Conservation (phyloP, 2,329 filamentous ascomycete genomes). For the Ascochyta clinopodiicola region DNA sequence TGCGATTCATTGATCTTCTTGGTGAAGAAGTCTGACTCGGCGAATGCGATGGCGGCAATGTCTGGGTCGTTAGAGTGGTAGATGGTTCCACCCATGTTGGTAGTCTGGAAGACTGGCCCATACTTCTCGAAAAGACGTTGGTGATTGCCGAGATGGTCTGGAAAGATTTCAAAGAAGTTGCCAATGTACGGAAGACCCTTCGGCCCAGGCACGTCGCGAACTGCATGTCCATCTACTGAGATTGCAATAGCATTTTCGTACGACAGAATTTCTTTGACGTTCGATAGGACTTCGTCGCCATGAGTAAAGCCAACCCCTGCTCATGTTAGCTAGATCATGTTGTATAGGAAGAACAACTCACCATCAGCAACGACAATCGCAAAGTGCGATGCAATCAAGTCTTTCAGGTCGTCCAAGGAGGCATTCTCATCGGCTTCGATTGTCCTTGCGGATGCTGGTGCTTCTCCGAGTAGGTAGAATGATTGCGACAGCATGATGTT, state of each 20-base stretch:
- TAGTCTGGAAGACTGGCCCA: constrained; percentile 48
- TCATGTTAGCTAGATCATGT: not conserved
- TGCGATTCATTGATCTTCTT: constrained; percentile 48
- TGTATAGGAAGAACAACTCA: constrained; percentile 5
- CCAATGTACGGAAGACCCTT: constrained; percentile 46
- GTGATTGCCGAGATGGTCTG: constrained; percentile 53
- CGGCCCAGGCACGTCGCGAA: constrained; percentile 53
- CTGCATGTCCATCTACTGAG: constrained; percentile 57
- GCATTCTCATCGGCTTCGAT: constrained; percentile 32
- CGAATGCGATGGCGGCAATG: constrained; percentile 41
- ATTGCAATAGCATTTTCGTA: constrained; percentile 41
- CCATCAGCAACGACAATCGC: constrained; percentile 38
- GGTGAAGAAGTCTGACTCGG: constrained; percentile 50
- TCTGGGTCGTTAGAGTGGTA: constrained; percentile 49
- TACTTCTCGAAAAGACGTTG: constrained; percentile 50
- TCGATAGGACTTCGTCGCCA: constrained; percentile 8
- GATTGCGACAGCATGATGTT: constrained; percentile 24
- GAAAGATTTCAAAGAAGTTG: constrained; percentile 49
- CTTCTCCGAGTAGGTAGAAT: constrained; percentile 41
- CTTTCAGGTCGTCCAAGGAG: constrained; percentile 32
- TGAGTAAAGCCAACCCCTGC: constrained; percentile 22
- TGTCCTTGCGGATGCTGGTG: constrained; percentile 23
- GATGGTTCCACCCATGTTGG: constrained; percentile 44
- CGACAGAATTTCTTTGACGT: constrained; percentile 17
- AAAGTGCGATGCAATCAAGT: constrained; percentile 37